Conservation (phyloP, 805 yeast species). For the Metschnikowia baotianmanensis region DNA sequence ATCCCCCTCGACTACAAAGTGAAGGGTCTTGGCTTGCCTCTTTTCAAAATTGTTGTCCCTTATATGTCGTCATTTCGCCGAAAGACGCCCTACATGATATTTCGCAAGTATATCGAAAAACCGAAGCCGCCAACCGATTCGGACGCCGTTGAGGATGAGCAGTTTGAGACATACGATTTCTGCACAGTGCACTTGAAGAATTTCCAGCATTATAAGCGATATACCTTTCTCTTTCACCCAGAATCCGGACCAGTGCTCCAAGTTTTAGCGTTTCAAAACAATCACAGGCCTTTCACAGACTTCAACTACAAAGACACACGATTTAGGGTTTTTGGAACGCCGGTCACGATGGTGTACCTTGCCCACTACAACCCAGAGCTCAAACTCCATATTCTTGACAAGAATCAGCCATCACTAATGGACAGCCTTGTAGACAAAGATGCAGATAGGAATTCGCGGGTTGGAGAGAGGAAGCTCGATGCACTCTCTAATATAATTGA, state of each 20-base stretch:
- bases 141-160: conserved; percentile 21
- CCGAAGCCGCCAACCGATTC: conserved; percentile 24
- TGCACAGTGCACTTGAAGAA: conserved; percentile 34
- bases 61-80: conserved; percentile 36
- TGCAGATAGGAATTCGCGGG: neutral
- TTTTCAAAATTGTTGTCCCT: conserved; percentile 35
- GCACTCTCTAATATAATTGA: neutral
- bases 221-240: conserved; percentile 28
- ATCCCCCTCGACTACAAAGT: conserved; percentile 31
- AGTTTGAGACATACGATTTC: conserved; percentile 32
- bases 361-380: conserved; percentile 31
- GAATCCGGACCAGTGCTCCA: conserved; percentile 22
- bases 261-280: conserved; percentile 34
- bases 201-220: conserved; percentile 27
- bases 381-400: conserved; percentile 34
- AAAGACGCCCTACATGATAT: conserved; percentile 33
- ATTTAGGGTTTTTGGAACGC: conserved; percentile 38
- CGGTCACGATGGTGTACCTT: conserved; percentile 31
- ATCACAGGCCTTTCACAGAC: conserved; percentile 38
- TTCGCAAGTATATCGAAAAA: conserved; percentile 30
- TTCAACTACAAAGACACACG: conserved; percentile 36
- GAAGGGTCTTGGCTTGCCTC: conserved; percentile 37
- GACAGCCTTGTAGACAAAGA: conserved; percentile 34
- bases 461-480: conserved; percentile 1
- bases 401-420: conserved; percentile 33